Conservation (phyloP, 2,329 filamentous ascomycete genomes). For the Gaeumannomyces tritici region DNA sequence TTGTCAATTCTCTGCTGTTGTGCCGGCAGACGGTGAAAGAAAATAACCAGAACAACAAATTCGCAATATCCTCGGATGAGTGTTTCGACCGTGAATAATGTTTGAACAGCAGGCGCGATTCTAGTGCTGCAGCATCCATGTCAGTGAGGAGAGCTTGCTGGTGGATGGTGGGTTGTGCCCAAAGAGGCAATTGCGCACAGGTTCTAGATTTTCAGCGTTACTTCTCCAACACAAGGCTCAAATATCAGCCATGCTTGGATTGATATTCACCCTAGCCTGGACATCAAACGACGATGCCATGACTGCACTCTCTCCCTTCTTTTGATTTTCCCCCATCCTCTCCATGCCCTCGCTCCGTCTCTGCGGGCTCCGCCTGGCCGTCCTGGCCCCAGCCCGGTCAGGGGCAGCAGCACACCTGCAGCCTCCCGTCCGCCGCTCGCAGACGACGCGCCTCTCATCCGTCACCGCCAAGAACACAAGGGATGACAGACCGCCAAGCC, state of each 20-base stretch:
- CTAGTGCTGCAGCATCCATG: no score
- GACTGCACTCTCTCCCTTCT: neutral
- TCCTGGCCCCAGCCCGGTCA: neutral
- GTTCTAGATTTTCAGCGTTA: neutral
- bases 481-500: neutral
- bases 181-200: neutral
- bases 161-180: neutral
- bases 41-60: no score
- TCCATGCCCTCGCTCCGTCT: neutral
- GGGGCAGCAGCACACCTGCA: neutral
- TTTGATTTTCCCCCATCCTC: neutral
- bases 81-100: no score
- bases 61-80: no score
- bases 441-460: neutral
- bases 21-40: no score
- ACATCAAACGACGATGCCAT: neutral
- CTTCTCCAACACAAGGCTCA: neutral
- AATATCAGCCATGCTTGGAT: no score
- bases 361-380: no score
- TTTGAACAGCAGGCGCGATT: no score
- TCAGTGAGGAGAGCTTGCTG: no score
- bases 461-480: no score
- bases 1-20: no score
- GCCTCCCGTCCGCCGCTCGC: neutral
- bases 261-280: neutral